A percentile compares a stretch with the other conserved stretches of the same genome.
These are phyloP conservation scores for Sclerotinia minor DNA, from an alignment of 2,329 filamentous ascomycete genomes.

Conservation along the genomic window DNA sequence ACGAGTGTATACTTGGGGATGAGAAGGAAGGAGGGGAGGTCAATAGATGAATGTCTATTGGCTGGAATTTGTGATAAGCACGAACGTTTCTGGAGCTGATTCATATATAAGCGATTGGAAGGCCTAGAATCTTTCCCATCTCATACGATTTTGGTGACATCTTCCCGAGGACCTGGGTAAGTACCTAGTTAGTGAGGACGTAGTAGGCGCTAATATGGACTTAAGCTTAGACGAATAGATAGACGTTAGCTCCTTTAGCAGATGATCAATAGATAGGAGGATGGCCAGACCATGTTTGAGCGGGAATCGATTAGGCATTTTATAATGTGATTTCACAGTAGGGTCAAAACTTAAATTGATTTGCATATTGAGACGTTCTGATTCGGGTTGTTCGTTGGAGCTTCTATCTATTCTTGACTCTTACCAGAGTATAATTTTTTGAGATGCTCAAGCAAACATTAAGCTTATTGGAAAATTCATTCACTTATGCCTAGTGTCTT, in stretches of 20 bases:
- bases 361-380: background rate
- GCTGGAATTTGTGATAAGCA: background rate
- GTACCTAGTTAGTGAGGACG: background rate
- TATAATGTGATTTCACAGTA: too few species aligned
- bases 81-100: too few species aligned
- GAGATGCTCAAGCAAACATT: background rate
- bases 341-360: too few species aligned
- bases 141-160: background rate
- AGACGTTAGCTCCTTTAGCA: too few species aligned
- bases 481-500: too few species aligned
- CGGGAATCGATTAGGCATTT: background rate
- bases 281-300: too few species aligned
- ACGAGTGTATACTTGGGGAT: slow-evolving; percentile 44
- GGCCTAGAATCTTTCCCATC: background rate
- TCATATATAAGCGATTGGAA: background rate
- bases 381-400: too few species aligned
- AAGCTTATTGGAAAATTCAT: background rate
- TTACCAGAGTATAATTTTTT: background rate
- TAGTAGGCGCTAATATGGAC: too few species aligned
- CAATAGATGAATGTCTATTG: background rate
- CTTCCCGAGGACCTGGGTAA: background rate
- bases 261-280: background rate
- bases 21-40: background rate
- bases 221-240: background rate
- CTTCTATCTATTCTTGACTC: background rate